Percentiles rank a stretch among this genome's conserved stretches.
Evolutionary conservation across 2,329 filamentous ascomycete species (phyloP).

Genomic region (Rhynchosporium secalis): DNA sequence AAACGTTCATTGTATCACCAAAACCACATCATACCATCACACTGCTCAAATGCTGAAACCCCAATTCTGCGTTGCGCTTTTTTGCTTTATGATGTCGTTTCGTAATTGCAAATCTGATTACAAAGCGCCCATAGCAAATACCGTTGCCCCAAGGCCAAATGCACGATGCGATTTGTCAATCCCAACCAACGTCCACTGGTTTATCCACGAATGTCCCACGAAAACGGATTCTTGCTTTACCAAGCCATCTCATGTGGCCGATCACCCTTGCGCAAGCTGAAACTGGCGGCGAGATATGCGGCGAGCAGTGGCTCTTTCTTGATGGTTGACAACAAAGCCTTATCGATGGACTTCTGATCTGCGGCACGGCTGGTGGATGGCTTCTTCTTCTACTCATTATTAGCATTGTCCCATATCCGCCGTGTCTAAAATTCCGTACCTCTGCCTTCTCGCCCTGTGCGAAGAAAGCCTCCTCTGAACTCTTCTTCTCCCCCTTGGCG

Average conservation of each 20-base stretch:
- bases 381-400: constrained; percentile 82
- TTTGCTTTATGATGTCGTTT: constrained; percentile 38
- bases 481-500: constrained; percentile 95
- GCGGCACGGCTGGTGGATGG: constrained; percentile 85
- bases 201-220: constrained; percentile 33
- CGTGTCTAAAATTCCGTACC: constrained; percentile 58
- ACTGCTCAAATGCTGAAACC: background rate
- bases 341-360: constrained; percentile 99
- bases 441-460: constrained; percentile 97
- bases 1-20: constrained; percentile 14
- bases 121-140: constrained; percentile 39
- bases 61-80: background rate
- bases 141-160: constrained; percentile 65
- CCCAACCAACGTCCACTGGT: constrained; percentile 48
- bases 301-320: constrained; percentile 96
- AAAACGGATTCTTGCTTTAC: constrained; percentile 55
- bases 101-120: constrained; percentile 42
- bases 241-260: constrained; percentile 99
- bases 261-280: constrained; percentile 99
- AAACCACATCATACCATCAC: no score
- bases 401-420: constrained; percentile 18
- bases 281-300: constrained; percentile 92
- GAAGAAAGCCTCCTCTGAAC: constrained; percentile 98
- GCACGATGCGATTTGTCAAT: constrained; percentile 60
- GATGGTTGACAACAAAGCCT: constrained; percentile 90